Conservation (phyloP, 352 stramenopile species). For the Paralagenidium karlingii region DNA sequence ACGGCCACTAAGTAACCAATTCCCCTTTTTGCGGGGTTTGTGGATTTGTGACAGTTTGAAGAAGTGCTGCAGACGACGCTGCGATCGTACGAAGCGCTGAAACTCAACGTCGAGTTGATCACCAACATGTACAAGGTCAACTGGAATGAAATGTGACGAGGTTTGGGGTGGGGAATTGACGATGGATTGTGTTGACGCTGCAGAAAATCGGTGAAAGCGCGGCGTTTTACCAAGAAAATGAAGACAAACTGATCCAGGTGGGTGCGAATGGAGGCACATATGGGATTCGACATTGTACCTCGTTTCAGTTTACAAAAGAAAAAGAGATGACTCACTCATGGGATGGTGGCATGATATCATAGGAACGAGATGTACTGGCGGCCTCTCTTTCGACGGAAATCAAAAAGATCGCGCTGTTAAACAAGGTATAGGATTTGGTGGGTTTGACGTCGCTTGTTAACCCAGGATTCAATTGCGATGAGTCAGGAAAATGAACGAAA, state of each 20-base stretch:
- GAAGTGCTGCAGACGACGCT: constrained; percentile 34
- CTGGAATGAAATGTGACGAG: too few species aligned
- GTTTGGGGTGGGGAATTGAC: constrained; percentile 9
- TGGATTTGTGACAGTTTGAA: constrained; percentile 34
- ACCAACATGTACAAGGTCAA: constrained; percentile 76
- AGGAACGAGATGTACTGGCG: constrained; percentile 41
- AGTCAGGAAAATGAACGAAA: constrained; percentile 48
- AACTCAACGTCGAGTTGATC: constrained; percentile 74
- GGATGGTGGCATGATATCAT: too few species aligned
- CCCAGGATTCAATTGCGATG: background rate
- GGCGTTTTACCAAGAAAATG: constrained; percentile 29
- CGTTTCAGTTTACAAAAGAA: too few species aligned
- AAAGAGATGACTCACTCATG: too few species aligned
- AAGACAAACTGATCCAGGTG: constrained; percentile 43
- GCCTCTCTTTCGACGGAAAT: constrained; percentile 44
- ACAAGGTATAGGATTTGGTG: constrained; percentile 19
- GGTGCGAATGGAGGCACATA: background rate
- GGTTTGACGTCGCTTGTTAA: background rate
- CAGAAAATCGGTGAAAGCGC: constrained; percentile 35
- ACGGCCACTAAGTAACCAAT: too few species aligned
- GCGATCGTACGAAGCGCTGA: constrained; percentile 60
- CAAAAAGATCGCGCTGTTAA: constrained; percentile 61
- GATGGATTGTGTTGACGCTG: background rate
- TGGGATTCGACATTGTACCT: too few species aligned
- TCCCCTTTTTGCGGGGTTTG: too few species aligned